phyloP scores from a whole-genome alignment of 371 early-diverging fungal genomes.

The Batkoa obscura region DNA sequence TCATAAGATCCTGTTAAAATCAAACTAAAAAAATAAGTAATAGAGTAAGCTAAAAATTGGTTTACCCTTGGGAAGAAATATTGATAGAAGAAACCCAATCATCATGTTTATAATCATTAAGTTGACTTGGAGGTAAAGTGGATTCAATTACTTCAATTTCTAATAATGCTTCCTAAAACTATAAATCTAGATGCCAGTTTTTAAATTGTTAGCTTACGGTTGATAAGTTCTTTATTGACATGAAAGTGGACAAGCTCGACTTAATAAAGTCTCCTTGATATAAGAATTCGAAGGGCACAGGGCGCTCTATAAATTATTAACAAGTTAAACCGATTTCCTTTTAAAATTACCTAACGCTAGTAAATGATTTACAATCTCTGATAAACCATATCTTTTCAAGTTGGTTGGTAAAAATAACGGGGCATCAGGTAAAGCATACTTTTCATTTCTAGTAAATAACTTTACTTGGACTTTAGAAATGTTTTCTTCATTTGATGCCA shows the following conservation, averaged over 20 bases:
- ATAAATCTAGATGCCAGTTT: background rate
- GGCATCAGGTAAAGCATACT: constrained; percentile 58
- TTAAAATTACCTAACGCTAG: constrained; percentile 24
- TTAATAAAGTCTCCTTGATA: constrained; percentile 72
- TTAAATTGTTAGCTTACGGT: constrained; percentile 24
- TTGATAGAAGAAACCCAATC: constrained; percentile 82
- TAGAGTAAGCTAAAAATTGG: background rate
- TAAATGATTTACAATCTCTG: constrained; percentile 80
- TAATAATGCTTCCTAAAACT: constrained; percentile 52
- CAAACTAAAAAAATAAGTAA: constrained; percentile 12
- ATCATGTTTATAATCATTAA: constrained; percentile 67
- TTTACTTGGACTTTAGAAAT: constrained; percentile 63
- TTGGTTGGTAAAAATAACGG: constrained; percentile 68
- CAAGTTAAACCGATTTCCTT: background rate
- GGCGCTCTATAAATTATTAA: constrained; percentile 27
- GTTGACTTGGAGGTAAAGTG: constrained; percentile 60
- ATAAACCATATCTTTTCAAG: constrained; percentile 68
- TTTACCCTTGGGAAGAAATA: constrained; percentile 4
- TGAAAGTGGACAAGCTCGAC: constrained; percentile 49
- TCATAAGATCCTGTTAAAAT: constrained; percentile 76
- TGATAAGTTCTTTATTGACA: constrained; percentile 45
- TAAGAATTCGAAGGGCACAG: constrained; percentile 80
- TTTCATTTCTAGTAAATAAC: constrained; percentile 47
- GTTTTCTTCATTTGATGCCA: background rate
- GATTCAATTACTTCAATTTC: constrained; percentile 83